Base-by-base conservation (phyloP, 805 yeast genomes). In the Nakazawaea wyomingensis region DNA sequence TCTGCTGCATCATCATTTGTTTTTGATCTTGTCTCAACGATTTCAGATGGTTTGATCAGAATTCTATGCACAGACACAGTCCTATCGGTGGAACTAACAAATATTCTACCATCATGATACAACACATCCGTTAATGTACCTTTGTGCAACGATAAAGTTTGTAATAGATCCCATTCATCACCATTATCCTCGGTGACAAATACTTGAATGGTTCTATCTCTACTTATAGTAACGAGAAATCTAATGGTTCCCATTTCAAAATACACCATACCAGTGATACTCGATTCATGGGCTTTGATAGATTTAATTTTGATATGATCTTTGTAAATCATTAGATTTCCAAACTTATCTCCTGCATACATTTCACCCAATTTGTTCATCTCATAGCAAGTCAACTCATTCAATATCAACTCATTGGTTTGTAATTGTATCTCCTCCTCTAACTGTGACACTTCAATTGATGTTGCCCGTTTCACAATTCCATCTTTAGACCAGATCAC, bases 121-220 rank as follows among this genome's bases (percentile, higher is more conserved):
- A 56, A 44, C 1, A 77, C 51, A 24, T 67, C 66, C 8, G 69
- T 41, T 10, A 80, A 55, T 52, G 74, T 78, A 0, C 78, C 84
- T 41, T 71, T 75, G 50, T 78, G 86, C 5, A 70, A 62, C 1
- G 75, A 72, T n/a, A 82, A 52, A 0, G 89, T 82, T 51, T 80
- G 84, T 35, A 69, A 55, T 4, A 83, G 58, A 4, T 61, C 66
- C 85, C 86, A 82, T 1, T 41, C 49, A 3, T 37, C 41, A 5
- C 29, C 38, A 20, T 44, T 49, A 3, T 36, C 41, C 4, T 33
- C 37, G 21, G 43, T 17, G 11, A 54, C 52, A 46, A 76, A 76
- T 0, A 80, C 54, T 54, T 81, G 87, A 24, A 81, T 70, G 66
- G 80, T 81, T 40, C 87, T 54, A 54, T 81, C 87, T 33, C 86